phyloP scores from a whole-genome alignment of 805 yeast species.

The Lipomyces anomalus region DNA sequence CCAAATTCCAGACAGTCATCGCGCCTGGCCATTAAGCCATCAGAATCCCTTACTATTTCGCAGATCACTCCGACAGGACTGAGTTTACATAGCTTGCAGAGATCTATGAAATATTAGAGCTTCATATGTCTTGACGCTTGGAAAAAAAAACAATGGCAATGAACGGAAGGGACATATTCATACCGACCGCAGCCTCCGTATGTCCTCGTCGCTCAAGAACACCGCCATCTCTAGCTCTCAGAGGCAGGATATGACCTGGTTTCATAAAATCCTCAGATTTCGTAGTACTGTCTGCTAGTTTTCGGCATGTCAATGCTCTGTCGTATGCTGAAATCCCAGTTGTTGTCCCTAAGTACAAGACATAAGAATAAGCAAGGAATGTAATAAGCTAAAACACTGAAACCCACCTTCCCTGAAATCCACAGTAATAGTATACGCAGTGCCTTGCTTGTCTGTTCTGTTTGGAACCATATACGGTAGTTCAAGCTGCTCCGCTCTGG shows the following conservation, averaged over 20 bases:
- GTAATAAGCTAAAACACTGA: too few species aligned
- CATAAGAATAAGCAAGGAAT: too few species aligned
- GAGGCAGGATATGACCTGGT: slow-evolving; percentile 93
- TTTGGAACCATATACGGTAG: slow-evolving; percentile 70
- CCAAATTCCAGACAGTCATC: slow-evolving; percentile 77
- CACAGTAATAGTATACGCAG: slow-evolving; percentile 92
- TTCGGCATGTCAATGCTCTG: slow-evolving; percentile 73
- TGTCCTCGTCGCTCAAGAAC: slow-evolving; percentile 83
- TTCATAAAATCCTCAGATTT: slow-evolving; percentile 64
- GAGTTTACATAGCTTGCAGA: slow-evolving; percentile 68
- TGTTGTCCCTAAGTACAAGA: too few species aligned
- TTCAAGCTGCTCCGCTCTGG: slow-evolving; percentile 71
- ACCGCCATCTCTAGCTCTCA: slow-evolving; percentile 84
- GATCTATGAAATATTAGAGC: slow-evolving; percentile 39
- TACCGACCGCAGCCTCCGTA: slow-evolving; percentile 84
- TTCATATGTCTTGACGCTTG: background rate
- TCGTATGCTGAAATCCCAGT: slow-evolving; percentile 97
- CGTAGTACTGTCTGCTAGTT: slow-evolving; percentile 57
- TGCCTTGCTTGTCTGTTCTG: slow-evolving; percentile 80
- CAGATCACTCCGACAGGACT: slow-evolving; percentile 88
- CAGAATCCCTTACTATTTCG: slow-evolving; percentile 87
- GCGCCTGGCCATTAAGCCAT: slow-evolving; percentile 92
- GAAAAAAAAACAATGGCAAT: background rate
- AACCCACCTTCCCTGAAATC: slow-evolving; percentile 81
- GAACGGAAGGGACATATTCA: too few species aligned